Evolutionary conservation across 2,329 filamentous ascomycete species (phyloP).

Genomic region (Dendrostoma leiphaemia): DNA sequence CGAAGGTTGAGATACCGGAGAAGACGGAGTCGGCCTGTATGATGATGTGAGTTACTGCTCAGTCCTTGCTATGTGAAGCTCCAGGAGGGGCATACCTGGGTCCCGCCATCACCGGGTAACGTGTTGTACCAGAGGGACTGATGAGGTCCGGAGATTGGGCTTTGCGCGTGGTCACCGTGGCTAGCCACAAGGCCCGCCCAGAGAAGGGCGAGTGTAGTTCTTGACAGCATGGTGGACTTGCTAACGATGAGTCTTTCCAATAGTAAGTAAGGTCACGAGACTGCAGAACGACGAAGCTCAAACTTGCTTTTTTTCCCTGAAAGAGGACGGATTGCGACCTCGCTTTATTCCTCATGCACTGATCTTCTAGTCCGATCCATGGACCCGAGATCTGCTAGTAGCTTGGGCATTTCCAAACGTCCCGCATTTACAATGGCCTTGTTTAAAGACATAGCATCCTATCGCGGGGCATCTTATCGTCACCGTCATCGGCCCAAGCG

Average conservation of each 20-base stretch:
- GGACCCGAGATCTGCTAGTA: too few relatives aligned
- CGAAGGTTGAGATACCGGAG: conserved; percentile 84
- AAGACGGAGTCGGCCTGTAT: conserved; percentile 79
- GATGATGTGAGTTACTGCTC: not conserved
- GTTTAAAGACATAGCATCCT: not conserved
- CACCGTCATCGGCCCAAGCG: not conserved
- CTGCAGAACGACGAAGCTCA: too few relatives aligned
- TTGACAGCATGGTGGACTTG: conserved; percentile 27
- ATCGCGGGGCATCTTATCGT: conserved; percentile 13
- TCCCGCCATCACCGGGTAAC: conserved; percentile 80
- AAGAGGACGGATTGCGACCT: not conserved
- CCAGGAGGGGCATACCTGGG: conserved; percentile 54
- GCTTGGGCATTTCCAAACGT: too few relatives aligned
- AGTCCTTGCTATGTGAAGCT: not conserved
- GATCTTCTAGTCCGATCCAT: not conserved
- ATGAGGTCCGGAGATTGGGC: conserved; percentile 65
- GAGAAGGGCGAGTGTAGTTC: conserved; percentile 33
- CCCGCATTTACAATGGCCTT: too few relatives aligned
- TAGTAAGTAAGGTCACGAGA: conserved; percentile 1
- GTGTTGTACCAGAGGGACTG: conserved; percentile 79
- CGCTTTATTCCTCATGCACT: conserved; percentile 6
- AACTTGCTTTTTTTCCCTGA: too few relatives aligned
- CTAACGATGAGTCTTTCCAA: too few relatives aligned
- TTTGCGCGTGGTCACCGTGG: conserved; percentile 61
- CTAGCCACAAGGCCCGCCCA: conserved; percentile 52